phyloP scores from a whole-genome alignment of 1,139 yeast species.

The Pichia sp. region DNA sequence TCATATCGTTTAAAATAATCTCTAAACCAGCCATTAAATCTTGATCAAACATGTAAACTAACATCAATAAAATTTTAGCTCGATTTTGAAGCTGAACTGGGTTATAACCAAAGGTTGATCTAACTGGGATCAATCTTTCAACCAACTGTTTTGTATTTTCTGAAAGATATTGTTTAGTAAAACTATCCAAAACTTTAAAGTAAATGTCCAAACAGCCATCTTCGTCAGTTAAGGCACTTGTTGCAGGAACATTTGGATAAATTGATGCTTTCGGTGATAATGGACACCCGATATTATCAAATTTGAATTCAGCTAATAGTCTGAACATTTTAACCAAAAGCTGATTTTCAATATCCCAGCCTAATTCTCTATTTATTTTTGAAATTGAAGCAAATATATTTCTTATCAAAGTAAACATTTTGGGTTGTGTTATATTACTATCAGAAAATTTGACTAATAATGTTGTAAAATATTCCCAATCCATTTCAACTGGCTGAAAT shows the following conservation, averaged over 20 bases:
- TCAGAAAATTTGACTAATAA: slow-evolving; percentile 13
- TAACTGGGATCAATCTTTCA: slow-evolving; percentile 29
- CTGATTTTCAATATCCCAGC: slow-evolving; percentile 27
- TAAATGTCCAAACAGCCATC: slow-evolving; percentile 29
- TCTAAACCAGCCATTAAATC: slow-evolving; percentile 23
- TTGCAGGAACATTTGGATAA: slow-evolving; percentile 16
- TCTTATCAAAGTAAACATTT: slow-evolving; percentile 3
- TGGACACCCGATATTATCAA: slow-evolving; percentile 23
- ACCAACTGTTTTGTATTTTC: slow-evolving; percentile 18
- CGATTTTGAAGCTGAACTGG: slow-evolving; percentile 24
- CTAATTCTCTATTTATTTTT: slow-evolving; percentile 20
- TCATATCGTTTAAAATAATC: slow-evolving; percentile 19
- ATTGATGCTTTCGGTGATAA: slow-evolving; percentile 8
- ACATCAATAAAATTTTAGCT: slow-evolving; percentile 24
- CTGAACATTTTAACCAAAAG: slow-evolving; percentile 25
- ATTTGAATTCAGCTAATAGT: slow-evolving; percentile 23
- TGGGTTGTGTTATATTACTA: slow-evolving; percentile 1
- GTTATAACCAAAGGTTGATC: slow-evolving; percentile 24
- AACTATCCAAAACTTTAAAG: slow-evolving; percentile 24
- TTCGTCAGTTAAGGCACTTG: slow-evolving; percentile 7
- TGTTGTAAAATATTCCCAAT: slow-evolving; percentile 23
- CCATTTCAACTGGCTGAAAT: slow-evolving; percentile 16
- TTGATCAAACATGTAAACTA: slow-evolving; percentile 24
- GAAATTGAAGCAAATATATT: slow-evolving; percentile 15
- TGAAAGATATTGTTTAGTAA: slow-evolving; percentile 15